Conservation (phyloP, 805 yeast genomes). For the Komagataella pseudopastoris region DNA sequence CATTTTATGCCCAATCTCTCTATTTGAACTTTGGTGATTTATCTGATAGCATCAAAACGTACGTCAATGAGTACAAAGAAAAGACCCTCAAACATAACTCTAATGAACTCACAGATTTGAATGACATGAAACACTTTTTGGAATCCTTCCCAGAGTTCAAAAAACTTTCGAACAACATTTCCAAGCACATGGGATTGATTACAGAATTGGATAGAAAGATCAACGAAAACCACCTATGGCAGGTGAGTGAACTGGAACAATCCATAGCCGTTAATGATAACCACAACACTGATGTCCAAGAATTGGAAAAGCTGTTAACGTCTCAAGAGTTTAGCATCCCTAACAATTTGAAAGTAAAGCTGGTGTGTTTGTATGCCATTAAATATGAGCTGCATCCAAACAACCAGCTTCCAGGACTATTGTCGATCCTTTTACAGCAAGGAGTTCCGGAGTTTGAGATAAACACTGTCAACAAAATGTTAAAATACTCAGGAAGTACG, state of each 20-base stretch:
- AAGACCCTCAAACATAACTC: slow-evolving; percentile 53
- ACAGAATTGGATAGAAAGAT: slow-evolving; percentile 75
- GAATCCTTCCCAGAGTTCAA: slow-evolving; percentile 92
- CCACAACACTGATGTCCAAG: slow-evolving; percentile 40
- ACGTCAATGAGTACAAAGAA: slow-evolving; percentile 68
- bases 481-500: slow-evolving; percentile 28
- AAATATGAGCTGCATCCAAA: slow-evolving; percentile 45
- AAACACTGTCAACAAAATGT: slow-evolving; percentile 29
- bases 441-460: slow-evolving; percentile 22
- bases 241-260: slow-evolving; percentile 84
- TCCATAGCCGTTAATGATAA: slow-evolving; percentile 53
- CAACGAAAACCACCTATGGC: slow-evolving; percentile 55
- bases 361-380: slow-evolving; percentile 62
- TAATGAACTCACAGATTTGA: slow-evolving; percentile 59
- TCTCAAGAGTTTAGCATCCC: slow-evolving; percentile 4
- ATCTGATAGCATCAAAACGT: slow-evolving; percentile 75
- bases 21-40: slow-evolving; percentile 88
- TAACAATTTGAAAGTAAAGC: slow-evolving; percentile 49
- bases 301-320: slow-evolving; percentile 39
- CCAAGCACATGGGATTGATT: slow-evolving; percentile 85
- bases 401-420: slow-evolving; percentile 26
- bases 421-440: slow-evolving; percentile 21
- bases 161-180: slow-evolving; percentile 73
- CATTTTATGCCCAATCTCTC: slow-evolving; percentile 70
- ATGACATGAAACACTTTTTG: slow-evolving; percentile 82